Conservation (phyloP, 2,329 filamentous ascomycete genomes). For the Grosmannia huntii region DNA sequence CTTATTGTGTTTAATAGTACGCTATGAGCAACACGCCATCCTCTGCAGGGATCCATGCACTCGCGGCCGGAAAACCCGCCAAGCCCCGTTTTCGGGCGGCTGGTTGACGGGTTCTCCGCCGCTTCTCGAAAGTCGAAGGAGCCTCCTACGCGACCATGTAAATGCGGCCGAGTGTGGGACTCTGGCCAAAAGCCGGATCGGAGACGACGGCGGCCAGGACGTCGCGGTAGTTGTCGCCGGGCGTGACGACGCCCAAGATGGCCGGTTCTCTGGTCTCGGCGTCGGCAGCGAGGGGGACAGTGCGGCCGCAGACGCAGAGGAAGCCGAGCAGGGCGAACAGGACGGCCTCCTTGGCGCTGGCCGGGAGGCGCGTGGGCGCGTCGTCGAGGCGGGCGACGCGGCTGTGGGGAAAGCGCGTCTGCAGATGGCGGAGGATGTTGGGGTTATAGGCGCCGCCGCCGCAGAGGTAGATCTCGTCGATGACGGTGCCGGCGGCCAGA, state of each 20-base stretch:
- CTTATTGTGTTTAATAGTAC: too few relatives aligned
- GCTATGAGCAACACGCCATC: too few relatives aligned
- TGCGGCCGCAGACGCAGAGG: not conserved
- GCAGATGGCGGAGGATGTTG: not conserved
- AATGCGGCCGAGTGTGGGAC: not conserved
- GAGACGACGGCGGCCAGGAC: not conserved
- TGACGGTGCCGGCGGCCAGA: not conserved
- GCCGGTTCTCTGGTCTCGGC: not conserved
- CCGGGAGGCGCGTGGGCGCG: not conserved
- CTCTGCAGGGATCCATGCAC: too few relatives aligned
- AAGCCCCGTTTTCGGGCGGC: too few relatives aligned
- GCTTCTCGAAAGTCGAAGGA: too few relatives aligned
- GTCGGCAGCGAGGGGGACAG: not conserved
- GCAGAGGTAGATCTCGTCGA: constrained; percentile 1
- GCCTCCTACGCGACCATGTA: not conserved
- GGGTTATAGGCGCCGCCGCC: constrained; percentile 2
- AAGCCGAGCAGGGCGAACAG: constrained; percentile 2
- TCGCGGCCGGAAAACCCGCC: too few relatives aligned
- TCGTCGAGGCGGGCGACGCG: not conserved
- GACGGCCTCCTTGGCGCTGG: constrained; percentile 1
- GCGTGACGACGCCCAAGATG: not conserved
- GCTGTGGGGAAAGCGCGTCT: not conserved
- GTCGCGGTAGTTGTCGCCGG: not conserved
- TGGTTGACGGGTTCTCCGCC: too few relatives aligned
- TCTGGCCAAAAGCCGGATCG: not conserved